Conservation (phyloP, 306 rosid species). For the Cajanus cajan region DNA sequence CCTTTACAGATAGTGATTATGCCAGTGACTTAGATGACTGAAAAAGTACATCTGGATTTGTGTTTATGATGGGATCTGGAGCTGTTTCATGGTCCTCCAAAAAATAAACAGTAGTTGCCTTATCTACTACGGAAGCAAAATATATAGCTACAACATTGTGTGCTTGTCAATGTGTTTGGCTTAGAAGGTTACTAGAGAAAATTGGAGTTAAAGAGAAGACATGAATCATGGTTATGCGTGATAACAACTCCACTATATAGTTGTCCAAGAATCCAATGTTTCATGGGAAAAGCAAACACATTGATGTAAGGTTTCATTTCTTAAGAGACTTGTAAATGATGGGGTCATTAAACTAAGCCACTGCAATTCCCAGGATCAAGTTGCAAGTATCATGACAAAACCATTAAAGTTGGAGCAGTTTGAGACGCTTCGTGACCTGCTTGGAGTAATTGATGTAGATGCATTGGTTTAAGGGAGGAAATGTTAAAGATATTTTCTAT, state of each 20-base stretch:
- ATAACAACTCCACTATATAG: not conserved
- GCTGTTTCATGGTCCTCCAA: not conserved
- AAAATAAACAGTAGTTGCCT: too few relatives aligned
- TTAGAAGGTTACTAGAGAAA: not conserved
- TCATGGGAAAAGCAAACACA: not conserved
- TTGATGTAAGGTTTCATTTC: not conserved
- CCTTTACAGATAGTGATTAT: not conserved
- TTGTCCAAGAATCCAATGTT: too few relatives aligned
- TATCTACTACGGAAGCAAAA: not conserved
- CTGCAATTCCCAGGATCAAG: not conserved
- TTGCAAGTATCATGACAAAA: not conserved
- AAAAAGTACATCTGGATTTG: not conserved
- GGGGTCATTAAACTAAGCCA: not conserved
- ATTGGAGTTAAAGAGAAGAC: not conserved
- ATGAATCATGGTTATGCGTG: not conserved
- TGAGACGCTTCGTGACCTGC: not conserved
- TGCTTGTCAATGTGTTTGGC: not conserved
- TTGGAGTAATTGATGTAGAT: too few relatives aligned
- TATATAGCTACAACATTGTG: not conserved
- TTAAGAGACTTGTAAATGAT: not conserved
- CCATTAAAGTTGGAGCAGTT: not conserved
- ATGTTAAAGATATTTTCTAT: too few relatives aligned
- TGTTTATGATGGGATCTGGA: not conserved
- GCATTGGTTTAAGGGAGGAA: too few relatives aligned
- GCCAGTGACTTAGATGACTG: not conserved